Evolutionary conservation across 768 basidiomycete species (phyloP), one percentile per base, ranked within the genome.

Genomic region (Rhizopogon salebrosus): DNA sequence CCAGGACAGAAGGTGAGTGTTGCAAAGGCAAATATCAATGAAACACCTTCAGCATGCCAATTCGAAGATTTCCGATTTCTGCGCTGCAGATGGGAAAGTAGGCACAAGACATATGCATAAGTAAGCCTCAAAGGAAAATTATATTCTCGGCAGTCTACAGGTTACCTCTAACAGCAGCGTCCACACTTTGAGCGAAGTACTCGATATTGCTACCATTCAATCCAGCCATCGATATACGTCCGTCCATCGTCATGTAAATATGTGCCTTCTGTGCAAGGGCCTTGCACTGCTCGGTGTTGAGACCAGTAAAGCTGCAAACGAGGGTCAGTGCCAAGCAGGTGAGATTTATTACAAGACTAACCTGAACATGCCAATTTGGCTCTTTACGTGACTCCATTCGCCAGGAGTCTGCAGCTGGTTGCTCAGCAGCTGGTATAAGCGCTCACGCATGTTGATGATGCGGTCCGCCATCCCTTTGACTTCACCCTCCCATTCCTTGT

Each of bases 351-450:
- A 41, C 22, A 35, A 34, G 16, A 49, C 49, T 65, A 45, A 93
- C 93, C 92, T 92, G 79, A 95, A 95, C 94, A 98, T 95, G 69
- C 95, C 95, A 57, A 94, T 95, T 68, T 98, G 94, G 65, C 83
- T 85, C 72, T 90, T 92, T 71, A 98, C 91, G 70, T 98, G 95
- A 8, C 80, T 78, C 97, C 97, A 98, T 54, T 88, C 83, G 6
- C 95, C 95, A 14, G 97, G 97, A 31, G 95, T 98, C 68, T 87
- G 83, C 57, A 89, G 72, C 57, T 85, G 84, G 56, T 89, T 73
- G 31, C 85, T 85, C 57, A 98, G 74, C 51, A 83, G 73, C 56
- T 85, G 79, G 70, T 88, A 94, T 52, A 98, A 71, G 57, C 78
- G 84, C 62, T 91, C 85, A 54, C 97, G 79, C 87, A 98, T 95